Percentiles rank a stretch among this genome's conserved stretches.
phyloP scores from a whole-genome alignment of 2,329 filamentous ascomycete species.

The Paracorniculantispora psalliotae region DNA sequence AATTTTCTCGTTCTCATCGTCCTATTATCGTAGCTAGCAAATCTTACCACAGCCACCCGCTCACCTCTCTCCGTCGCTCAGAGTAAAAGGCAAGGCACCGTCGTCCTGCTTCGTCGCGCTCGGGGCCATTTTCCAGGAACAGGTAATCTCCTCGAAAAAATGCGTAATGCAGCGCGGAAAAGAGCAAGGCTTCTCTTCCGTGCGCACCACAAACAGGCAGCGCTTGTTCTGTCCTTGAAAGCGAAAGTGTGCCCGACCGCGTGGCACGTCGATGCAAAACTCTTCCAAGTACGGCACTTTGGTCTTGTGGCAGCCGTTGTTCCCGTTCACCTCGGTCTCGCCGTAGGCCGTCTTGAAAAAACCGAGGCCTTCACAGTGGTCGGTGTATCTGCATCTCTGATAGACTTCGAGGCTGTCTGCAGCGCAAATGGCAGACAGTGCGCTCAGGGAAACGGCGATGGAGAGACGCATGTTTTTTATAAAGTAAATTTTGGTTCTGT shows the following conservation, averaged over 20 bases:
- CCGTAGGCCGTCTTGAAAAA: slow-evolving; percentile 24
- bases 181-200: neutral
- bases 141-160: neutral
- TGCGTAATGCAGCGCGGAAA: neutral
- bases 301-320: slow-evolving; percentile 13
- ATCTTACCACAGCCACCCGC: neutral
- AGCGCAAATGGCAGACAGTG: neutral
- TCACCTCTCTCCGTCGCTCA: neutral
- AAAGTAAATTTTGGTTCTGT: no score
- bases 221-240: slow-evolving; percentile 14
- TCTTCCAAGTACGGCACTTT: slow-evolving; percentile 12
- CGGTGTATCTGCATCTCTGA: neutral
- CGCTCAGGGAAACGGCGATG: neutral
- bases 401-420: slow-evolving; percentile 1
- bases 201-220: neutral
- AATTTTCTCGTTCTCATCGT: no score
- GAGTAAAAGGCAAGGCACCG: neutral
- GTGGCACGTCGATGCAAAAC: slow-evolving; percentile 14
- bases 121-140: neutral
- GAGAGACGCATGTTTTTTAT: neutral
- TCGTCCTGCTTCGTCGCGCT: slow-evolving; percentile 7
- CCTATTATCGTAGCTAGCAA: neutral
- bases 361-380: slow-evolving; percentile 7
- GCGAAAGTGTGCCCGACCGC: slow-evolving; percentile 10
- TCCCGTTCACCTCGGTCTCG: slow-evolving; percentile 11